Base-by-base conservation (phyloP, 2,329 filamentous ascomycete genomes). In the Alternaria triticina region DNA sequence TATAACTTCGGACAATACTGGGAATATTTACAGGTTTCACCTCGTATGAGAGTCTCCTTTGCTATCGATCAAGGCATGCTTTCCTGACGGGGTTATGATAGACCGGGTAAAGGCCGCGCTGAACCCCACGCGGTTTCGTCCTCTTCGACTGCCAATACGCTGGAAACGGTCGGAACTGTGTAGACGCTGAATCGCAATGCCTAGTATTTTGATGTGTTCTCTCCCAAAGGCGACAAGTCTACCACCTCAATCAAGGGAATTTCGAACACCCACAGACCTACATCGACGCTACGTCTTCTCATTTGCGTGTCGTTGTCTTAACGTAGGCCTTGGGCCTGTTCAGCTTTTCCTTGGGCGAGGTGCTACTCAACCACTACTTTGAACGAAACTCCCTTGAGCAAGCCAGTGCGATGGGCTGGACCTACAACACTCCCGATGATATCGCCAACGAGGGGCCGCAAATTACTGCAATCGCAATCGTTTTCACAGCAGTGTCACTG, bases 321-420 rank as follows among this genome's bases (percentile, higher is more conserved):
- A 40, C n/a, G n/a, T 40, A 40, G 36, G 36, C 36, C 5, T 40
- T 15, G 17, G n/a, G 36, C n/a, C n/a, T 40, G n/a, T 11, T 17
- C n/a, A 1, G 36, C 3, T 17, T 36, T 36, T 36, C 5, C 33
- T 2, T 36, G 8, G 6, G 36, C 36, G 1, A 40, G 2, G 36
- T 40, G 5, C 36, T 17, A 40, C 3, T 40, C 8, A 40, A 40
- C 5, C 36, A 4, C 36, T 11, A 51, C 7, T 15, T 11, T 22
- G 17, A 51, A 33, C 28, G 12, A 36, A 36, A 23, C 33, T 17
- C 10, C 49, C 28, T 12, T 20, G 9, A 13, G 30, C 13, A 51
- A 30, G 17, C 15, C 49, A 33, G 17, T 15, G 15, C 11, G 40
- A 70, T 68, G 63, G 67, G 61, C 45, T 66, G 67, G 67, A 45